Evolutionary conservation across 78 protist species (phyloP).

Genomic region (Dictyostelium capitatum): DNA sequence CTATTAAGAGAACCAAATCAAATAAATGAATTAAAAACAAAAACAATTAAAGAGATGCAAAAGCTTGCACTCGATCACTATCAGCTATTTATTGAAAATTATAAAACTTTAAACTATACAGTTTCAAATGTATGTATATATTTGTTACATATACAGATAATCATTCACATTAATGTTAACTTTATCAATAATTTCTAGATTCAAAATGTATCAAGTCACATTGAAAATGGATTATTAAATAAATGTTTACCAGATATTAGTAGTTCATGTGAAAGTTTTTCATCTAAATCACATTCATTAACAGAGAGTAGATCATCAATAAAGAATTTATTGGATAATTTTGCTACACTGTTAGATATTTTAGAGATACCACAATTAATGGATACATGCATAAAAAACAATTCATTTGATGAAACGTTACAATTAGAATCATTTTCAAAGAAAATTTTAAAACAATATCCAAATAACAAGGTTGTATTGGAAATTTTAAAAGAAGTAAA

Average conservation of each 20-base stretch:
- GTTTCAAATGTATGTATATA: conserved; percentile 4
- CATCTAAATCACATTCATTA: conserved; percentile 25
- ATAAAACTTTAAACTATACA: conserved; percentile 47
- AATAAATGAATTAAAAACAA: background rate
- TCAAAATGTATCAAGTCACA: conserved; percentile 10
- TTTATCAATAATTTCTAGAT: background rate
- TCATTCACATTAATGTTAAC: background rate
- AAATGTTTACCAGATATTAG: conserved; percentile 39
- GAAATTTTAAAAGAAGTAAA: conserved; percentile 50
- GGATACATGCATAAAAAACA: conserved; percentile 71
- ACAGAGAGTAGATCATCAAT: conserved; percentile 29
- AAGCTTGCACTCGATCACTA: conserved; percentile 43
- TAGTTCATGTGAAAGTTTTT: conserved; percentile 56
- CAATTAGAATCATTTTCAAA: conserved; percentile 68
- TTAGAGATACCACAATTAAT: conserved; percentile 75
- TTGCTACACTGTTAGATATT: conserved; percentile 44
- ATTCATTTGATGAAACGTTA: conserved; percentile 62
- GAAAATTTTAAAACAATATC: conserved; percentile 62
- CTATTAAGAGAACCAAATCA: conserved; percentile 39
- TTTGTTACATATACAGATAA: background rate
- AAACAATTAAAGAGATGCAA: conserved; percentile 39
- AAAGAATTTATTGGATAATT: conserved; percentile 60
- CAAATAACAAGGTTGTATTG: conserved; percentile 13
- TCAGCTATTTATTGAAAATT: conserved; percentile 62
- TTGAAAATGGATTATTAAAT: conserved; percentile 28